Evolutionary conservation across 192 early-diverging fungal genomes (phyloP), one percentile per base, ranked within the genome.

Genomic region (Backusella sp.): DNA sequence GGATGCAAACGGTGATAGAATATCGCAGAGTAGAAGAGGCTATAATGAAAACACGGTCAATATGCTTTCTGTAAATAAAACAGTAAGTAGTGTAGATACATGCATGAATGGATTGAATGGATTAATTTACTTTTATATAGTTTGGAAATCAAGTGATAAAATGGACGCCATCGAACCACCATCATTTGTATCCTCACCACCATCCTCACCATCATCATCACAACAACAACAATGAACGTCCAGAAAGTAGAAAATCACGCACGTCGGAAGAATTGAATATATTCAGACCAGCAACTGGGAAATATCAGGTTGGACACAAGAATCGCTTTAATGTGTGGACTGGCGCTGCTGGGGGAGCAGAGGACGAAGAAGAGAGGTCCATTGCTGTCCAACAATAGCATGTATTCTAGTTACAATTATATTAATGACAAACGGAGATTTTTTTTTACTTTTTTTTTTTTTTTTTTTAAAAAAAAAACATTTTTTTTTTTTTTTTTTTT

Each of bases 101-200:
- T n/a, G 5, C 3, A 4, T 17, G 0, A 17, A 44, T 17, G 42
- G 19, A 17, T 41, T 41, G 32, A 39, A 1, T 39, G 37, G 11
- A 2, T 41, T 44, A 19, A 49, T 49, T 49, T 1, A 44, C n/a
- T 21, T 23, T 21, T 15, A n/a, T 62, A 62, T 62, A 71, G 15
- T 71, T 46, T 71, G 70, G 70, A 49, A 71, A 26, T 32, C 70
- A 71, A 71, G 23, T 71, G 39, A 30, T 71, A 26, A 71, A 71
- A 71, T 71, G 70, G 70, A 28, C 70, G 14, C 70, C 70, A 28
- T 62, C 26, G 3, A 28, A 62, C 23, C 2, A 62, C 3, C 26
- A 62, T 28, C 56, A 62, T 6, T 19, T 49, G 19, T 44, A 44
- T 17, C 15, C 15, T 49, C 46, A 49, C 7, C 46, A 44, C 14